Conservation (phyloP, 1,284 basidiomycete genomes). For the Austroboletus olivaceoglutinosus region DNA sequence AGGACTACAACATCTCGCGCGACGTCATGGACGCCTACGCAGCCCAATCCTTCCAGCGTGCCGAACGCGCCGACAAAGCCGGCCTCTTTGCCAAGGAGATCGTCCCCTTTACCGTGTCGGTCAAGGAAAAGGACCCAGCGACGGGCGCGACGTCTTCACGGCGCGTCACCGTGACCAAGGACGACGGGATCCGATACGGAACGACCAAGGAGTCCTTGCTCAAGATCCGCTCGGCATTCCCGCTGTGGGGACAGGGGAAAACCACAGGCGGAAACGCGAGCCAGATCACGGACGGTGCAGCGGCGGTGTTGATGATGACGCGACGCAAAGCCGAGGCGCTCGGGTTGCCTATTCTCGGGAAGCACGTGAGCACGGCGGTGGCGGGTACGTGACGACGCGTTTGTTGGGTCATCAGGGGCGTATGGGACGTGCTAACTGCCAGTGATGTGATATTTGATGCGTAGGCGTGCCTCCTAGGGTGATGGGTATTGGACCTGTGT, state of each 20-base stretch:
- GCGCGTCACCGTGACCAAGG: conserved; percentile 60
- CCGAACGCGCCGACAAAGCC: conserved; percentile 61
- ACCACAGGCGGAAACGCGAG: conserved; percentile 91
- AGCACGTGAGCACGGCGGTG: conserved; percentile 74
- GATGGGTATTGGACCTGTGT: conserved; percentile 81
- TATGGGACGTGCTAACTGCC: background rate
- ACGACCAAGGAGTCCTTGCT: conserved; percentile 69
- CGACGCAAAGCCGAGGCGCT: conserved; percentile 79
- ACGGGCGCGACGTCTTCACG: conserved; percentile 50
- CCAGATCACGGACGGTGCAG: conserved; percentile 87
- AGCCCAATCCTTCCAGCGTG: conserved; percentile 75
- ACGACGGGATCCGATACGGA: conserved; percentile 81
- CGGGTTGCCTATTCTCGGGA: conserved; percentile 72
- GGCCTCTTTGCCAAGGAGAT: conserved; percentile 80
- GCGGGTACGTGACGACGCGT: conserved; percentile 49
- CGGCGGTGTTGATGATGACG: conserved; percentile 86
- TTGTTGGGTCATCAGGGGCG: background rate
- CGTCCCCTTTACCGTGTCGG: conserved; percentile 70
- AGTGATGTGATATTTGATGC: background rate
- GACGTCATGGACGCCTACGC: conserved; percentile 86
- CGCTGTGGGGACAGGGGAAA: conserved; percentile 76
- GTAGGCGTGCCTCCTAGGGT: conserved; percentile 71
- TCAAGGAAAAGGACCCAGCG: conserved; percentile 44
- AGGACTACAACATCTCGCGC: conserved; percentile 77
- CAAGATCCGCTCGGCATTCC: conserved; percentile 80